A percentile compares a stretch with the other conserved stretches of the same genome.
These are phyloP conservation scores for Cryptomeria japonica DNA, from an alignment of 75 land plant genomes.

Conservation along the genomic window DNA sequence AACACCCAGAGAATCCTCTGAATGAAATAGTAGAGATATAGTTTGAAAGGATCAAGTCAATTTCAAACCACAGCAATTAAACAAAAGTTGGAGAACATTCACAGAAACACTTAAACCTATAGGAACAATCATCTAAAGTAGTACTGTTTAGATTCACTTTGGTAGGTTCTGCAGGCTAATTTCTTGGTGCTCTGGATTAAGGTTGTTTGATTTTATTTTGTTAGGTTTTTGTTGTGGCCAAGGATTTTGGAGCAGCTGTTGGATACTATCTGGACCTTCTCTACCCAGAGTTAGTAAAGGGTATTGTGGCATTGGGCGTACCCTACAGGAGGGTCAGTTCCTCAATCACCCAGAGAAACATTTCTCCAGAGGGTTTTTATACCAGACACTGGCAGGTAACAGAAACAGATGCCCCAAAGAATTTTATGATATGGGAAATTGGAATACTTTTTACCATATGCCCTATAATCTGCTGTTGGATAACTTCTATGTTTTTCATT, in stretches of 20 bases:
- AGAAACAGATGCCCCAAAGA: neutral
- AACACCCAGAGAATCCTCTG: neutral
- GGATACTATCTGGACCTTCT: slow-evolving; percentile 26
- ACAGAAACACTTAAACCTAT: too few species aligned
- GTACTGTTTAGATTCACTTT: neutral
- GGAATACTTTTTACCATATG: neutral
- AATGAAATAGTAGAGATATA: neutral
- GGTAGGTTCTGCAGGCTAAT: neutral
- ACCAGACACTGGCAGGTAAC: slow-evolving; percentile 48
- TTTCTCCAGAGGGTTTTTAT: slow-evolving; percentile 60
- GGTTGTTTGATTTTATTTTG: neutral
- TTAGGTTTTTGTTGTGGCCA: slow-evolving; percentile 53
- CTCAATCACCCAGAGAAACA: neutral
- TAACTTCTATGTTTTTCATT: neutral
- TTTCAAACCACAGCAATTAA: neutral
- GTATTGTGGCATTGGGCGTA: slow-evolving; percentile 46
- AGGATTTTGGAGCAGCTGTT: slow-evolving; percentile 49
- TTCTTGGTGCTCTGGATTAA: neutral
- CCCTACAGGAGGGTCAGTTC: slow-evolving; percentile 21
- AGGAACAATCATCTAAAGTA: neutral
- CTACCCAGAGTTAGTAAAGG: slow-evolving; percentile 43
- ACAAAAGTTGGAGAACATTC: neutral
- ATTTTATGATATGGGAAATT: neutral
- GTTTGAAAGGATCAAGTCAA: too few species aligned
- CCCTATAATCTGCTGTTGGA: neutral